Evolutionary conservation across 2,329 filamentous ascomycete genomes (phyloP).

Genomic region (Cryphonectria parasitica): DNA sequence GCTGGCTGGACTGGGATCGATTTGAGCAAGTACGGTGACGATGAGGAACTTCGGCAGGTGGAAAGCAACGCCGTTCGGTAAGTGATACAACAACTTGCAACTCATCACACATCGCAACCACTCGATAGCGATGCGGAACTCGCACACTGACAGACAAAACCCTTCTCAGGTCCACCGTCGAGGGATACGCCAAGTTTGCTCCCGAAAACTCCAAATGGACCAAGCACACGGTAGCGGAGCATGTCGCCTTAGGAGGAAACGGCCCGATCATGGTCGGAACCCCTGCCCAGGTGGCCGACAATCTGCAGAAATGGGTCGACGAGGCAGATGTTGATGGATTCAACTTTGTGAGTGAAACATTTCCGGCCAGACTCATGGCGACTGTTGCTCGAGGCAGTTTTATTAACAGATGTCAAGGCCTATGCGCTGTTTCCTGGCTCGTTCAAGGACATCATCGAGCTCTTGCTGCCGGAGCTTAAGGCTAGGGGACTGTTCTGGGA

Average conservation of each 20-base stretch:
- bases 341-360: slow-evolving; percentile 60
- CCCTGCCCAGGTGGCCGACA: slow-evolving; percentile 66
- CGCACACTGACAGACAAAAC: background rate
- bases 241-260: slow-evolving; percentile 69
- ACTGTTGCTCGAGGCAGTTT: background rate
- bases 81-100: slow-evolving; percentile 26
- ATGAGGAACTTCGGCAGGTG: slow-evolving; percentile 44
- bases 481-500: slow-evolving; percentile 61
- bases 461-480: slow-evolving; percentile 65
- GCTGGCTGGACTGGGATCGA: slow-evolving; percentile 72
- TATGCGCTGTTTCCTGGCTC: slow-evolving; percentile 55
- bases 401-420: slow-evolving; percentile 41
- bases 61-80: slow-evolving; percentile 47
- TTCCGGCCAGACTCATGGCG: background rate
- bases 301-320: slow-evolving; percentile 67
- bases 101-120: background rate
- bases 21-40: slow-evolving; percentile 44
- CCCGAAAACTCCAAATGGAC: slow-evolving; percentile 63
- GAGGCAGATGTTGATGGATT: slow-evolving; percentile 77
- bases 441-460: slow-evolving; percentile 68
- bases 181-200: slow-evolving; percentile 25
- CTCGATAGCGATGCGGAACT: too few species aligned
- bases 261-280: slow-evolving; percentile 69
- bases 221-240: slow-evolving; percentile 69
- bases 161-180: slow-evolving; percentile 30